Conservation (phyloP, 352 stramenopile genomes). For the Phytophthora hibernalis region DNA sequence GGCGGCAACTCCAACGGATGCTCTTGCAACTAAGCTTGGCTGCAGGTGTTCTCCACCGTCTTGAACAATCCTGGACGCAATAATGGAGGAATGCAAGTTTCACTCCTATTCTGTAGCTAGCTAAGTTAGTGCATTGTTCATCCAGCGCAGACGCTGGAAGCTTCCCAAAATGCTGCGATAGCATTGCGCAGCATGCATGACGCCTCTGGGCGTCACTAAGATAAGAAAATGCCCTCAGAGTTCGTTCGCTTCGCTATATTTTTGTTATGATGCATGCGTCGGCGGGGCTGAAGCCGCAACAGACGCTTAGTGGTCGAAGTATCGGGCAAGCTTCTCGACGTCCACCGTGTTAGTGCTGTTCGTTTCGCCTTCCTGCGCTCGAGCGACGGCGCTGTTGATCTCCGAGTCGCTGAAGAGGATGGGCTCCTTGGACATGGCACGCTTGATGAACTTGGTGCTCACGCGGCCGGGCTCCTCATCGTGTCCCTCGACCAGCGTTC, state of each 20-base stretch:
- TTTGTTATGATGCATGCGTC: conserved; percentile 22
- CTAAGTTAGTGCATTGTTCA: conserved; percentile 29
- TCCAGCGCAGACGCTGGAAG: conserved; percentile 4
- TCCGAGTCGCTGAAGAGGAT: conserved; percentile 82
- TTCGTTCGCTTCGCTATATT: conserved; percentile 30
- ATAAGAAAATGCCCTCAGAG: conserved; percentile 12
- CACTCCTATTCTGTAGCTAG: conserved; percentile 6
- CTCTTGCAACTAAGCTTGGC: conserved; percentile 45
- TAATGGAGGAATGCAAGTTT: conserved; percentile 12
- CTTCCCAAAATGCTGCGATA: background rate
- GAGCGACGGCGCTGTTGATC: conserved; percentile 61
- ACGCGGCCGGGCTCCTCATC: conserved; percentile 64
- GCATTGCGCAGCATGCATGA: background rate
- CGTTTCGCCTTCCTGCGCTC: conserved; percentile 50
- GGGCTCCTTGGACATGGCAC: conserved; percentile 75
- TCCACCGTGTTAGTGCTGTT: conserved; percentile 48
- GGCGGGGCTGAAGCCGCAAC: background rate
- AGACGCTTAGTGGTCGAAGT: conserved; percentile 62
- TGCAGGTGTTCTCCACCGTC: background rate
- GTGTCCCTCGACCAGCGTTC: conserved; percentile 62
- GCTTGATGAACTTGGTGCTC: conserved; percentile 66
- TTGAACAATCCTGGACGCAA: conserved; percentile 8
- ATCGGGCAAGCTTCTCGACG: conserved; percentile 68
- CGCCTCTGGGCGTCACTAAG: conserved; percentile 22
- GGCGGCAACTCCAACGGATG: conserved; percentile 45